Evolutionary conservation across 2,329 filamentous ascomycete genomes (phyloP).

Genomic region (Teratosphaeria pseudoeucalypti): DNA sequence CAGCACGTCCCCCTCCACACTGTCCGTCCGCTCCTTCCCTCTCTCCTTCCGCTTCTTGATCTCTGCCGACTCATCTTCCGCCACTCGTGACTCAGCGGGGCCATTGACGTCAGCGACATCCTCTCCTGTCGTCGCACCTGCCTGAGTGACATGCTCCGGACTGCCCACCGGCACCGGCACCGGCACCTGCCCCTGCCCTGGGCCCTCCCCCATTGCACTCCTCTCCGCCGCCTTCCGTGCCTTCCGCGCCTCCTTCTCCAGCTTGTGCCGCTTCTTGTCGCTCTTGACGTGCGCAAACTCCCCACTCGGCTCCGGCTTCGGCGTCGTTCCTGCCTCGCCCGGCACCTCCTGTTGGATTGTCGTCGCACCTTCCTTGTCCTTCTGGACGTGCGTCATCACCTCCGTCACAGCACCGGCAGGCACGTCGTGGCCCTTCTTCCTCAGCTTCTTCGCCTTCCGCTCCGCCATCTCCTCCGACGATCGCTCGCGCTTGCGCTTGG

Average conservation of each 20-base stretch:
- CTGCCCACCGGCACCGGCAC: not conserved
- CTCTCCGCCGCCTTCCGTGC: constrained; percentile 15
- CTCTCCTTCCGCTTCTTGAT: constrained; percentile 44
- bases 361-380: not conserved
- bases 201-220: not conserved
- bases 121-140: not conserved
- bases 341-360: not conserved
- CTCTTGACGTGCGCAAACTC: constrained; percentile 22
- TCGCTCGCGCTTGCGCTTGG: constrained; percentile 25
- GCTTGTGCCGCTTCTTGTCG: constrained; percentile 23
- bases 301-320: constrained; percentile 4
- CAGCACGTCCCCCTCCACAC: not conserved
- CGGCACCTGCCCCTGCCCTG: not conserved
- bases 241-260: constrained; percentile 25
- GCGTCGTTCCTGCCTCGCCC: constrained; percentile 5
- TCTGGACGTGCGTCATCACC: not conserved
- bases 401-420: not conserved
- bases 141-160: not conserved
- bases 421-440: constrained; percentile 17
- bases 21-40: constrained; percentile 29
- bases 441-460: constrained; percentile 23
- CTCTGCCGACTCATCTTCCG: not conserved
- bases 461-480: constrained; percentile 20
- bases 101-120: not conserved
- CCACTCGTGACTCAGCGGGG: not conserved